Evolutionary conservation across 345 rosid genomes (phyloP).

Genomic region (Corchorus olitorius): DNA sequence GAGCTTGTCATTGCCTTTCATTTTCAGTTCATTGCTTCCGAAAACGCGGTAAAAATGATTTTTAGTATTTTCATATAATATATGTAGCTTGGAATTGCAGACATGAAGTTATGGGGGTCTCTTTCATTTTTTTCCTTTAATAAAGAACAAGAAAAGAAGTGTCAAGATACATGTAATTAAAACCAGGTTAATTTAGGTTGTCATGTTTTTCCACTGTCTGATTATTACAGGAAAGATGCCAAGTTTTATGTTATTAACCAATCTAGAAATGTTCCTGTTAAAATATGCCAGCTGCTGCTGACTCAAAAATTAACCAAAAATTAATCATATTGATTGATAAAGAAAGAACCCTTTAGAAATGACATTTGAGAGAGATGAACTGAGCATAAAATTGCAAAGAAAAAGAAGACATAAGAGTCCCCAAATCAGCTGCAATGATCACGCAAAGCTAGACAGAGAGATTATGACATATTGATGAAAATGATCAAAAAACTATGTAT

Average conservation of each 20-base stretch:
- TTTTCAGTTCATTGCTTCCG: neutral
- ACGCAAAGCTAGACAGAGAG: constrained; percentile 11
- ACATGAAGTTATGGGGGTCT: constrained; percentile 36
- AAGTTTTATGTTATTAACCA: neutral
- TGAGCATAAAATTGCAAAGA: neutral
- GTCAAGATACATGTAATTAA: neutral
- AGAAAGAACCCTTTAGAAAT: neutral
- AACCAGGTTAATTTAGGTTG: constrained; percentile 6
- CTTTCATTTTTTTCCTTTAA: constrained; percentile 20
- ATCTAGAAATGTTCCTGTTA: neutral
- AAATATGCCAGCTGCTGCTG: neutral
- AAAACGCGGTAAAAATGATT: constrained; percentile 2
- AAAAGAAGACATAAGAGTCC: neutral
- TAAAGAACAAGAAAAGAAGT: neutral
- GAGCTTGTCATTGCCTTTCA: neutral
- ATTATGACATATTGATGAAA: neutral
- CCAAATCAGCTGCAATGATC: constrained; percentile 18
- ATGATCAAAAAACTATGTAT: neutral
- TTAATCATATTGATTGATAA: neutral
- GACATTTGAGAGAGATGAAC: neutral
- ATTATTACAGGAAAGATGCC: constrained; percentile 12
- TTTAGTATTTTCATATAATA: constrained; percentile 5
- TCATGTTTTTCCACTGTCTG: constrained; percentile 12
- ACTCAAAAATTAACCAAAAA: too few relatives aligned
- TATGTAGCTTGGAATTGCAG: constrained; percentile 24